Percentiles rank a stretch among this genome's conserved stretches.
These are phyloP conservation scores for Crepidotus variabilis DNA, from an alignment of 768 basidiomycete species.

Conservation along the genomic window DNA sequence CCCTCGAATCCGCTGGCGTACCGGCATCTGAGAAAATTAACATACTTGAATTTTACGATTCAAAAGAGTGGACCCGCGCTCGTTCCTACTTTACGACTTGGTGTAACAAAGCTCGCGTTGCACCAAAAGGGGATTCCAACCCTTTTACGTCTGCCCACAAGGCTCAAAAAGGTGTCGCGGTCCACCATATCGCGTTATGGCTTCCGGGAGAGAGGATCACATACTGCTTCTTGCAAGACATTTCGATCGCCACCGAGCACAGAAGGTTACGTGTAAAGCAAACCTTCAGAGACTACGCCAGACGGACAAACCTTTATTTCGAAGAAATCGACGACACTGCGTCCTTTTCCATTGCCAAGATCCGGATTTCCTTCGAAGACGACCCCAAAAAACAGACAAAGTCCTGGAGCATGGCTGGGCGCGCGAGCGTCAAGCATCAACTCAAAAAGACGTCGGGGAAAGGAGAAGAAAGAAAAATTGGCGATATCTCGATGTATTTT, in stretches of 20 bases:
- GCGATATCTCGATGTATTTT: conserved; percentile 2
- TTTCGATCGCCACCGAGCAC: conserved; percentile 1
- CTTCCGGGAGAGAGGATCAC: conserved; percentile 9
- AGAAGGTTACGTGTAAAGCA: neutral
- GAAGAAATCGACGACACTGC: neutral
- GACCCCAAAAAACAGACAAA: neutral
- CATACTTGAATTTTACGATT: conserved; percentile 3
- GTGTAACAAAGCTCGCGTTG: conserved; percentile 5
- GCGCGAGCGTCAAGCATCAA: too few species aligned
- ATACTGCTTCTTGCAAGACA: conserved; percentile 6
- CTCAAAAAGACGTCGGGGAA: too few species aligned
- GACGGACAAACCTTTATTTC: conserved; percentile 1
- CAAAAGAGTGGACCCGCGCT: conserved; percentile 4
- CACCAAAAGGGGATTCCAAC: too few species aligned
- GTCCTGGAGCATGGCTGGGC: conserved; percentile 4
- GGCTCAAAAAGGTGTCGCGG: neutral
- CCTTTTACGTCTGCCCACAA: too few species aligned
- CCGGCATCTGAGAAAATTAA: neutral
- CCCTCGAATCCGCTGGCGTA: conserved; percentile 6
- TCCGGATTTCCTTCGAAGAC: conserved; percentile 1
- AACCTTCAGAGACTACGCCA: conserved; percentile 1
- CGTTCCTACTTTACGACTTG: conserved; percentile 7
- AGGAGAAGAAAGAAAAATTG: too few species aligned
- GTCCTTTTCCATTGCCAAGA: neutral
- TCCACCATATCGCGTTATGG: conserved; percentile 3